Evolutionary conservation across 2,329 filamentous ascomycete species (phyloP).

Genomic region (Metarhizium humberi): DNA sequence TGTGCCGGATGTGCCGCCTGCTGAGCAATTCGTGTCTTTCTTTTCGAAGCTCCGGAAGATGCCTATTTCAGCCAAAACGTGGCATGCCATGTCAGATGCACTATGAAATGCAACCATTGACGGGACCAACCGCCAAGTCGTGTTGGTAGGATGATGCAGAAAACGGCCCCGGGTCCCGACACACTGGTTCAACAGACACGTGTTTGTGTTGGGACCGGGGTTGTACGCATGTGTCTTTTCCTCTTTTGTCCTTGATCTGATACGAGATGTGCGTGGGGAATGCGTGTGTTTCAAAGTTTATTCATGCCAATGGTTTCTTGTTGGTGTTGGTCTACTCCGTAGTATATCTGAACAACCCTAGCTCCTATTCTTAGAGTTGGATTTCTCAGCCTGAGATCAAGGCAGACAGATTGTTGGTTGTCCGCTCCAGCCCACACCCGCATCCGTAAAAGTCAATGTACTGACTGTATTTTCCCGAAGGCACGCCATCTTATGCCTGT

Average conservation of each 20-base stretch:
- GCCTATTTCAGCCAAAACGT: background rate
- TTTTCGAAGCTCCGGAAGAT: background rate
- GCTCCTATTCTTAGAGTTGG: background rate
- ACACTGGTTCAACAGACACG: background rate
- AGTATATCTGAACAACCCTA: background rate
- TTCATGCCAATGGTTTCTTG: background rate
- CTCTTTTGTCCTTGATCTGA: background rate
- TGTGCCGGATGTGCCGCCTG: background rate
- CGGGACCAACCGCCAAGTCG: background rate
- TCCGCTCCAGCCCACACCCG: background rate
- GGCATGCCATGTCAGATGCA: background rate
- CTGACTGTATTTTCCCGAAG: background rate
- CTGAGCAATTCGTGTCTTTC: background rate
- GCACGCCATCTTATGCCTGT: conserved; percentile 33
- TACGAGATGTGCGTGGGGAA: background rate
- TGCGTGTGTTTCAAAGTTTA: background rate
- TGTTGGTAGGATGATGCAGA: background rate
- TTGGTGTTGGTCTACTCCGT: background rate
- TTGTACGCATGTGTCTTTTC: background rate
- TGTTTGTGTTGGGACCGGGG: background rate
- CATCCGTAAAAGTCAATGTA: background rate
- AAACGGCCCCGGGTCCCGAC: background rate
- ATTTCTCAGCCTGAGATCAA: background rate
- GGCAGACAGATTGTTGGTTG: background rate
- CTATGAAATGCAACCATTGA: background rate